These are phyloP conservation scores for Pascua guehoae DNA, from an alignment of 1,284 basidiomycete genomes.

Conservation along the genomic window DNA sequence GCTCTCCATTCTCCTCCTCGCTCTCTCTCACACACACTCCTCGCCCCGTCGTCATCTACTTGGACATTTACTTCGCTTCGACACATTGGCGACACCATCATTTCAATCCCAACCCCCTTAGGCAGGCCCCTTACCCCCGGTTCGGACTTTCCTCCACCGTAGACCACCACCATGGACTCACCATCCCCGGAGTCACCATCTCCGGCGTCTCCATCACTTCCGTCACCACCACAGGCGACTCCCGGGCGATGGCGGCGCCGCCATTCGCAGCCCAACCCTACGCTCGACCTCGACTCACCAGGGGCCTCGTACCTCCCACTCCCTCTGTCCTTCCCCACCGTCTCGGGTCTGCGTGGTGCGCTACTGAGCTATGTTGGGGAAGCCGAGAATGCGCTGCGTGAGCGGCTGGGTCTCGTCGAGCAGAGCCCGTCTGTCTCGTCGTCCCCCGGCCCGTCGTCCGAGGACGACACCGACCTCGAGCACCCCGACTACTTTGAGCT, in stretches of 20 bases:
- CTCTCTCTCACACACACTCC: not conserved
- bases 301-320: slow-evolving; percentile 5
- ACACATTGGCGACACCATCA: not conserved
- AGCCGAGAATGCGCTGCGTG: slow-evolving; percentile 40
- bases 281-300: not conserved
- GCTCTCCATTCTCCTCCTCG: slow-evolving; percentile 3
- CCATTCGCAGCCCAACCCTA: slow-evolving; percentile 1
- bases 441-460: slow-evolving; percentile 9
- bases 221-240: not conserved
- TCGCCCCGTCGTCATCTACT: not conserved
- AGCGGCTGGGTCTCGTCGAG: slow-evolving; percentile 23
- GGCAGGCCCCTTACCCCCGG: too few species aligned
- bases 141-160: not conserved
- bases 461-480: slow-evolving; percentile 16
- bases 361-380: slow-evolving; percentile 46
- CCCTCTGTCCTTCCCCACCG: slow-evolving; percentile 18
- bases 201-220: not conserved
- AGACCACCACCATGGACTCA: too few species aligned
- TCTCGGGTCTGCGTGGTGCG: slow-evolving; percentile 38
- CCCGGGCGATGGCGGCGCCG: slow-evolving; percentile 3
- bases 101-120: too few species aligned
- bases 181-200: not conserved
- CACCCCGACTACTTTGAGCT: too few species aligned
- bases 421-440: slow-evolving; percentile 1
- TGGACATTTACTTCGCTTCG: not conserved